These are phyloP conservation scores for Berkeleyomyces rouxiae DNA, from an alignment of 2,329 filamentous ascomycete species.

Conservation along the genomic window DNA sequence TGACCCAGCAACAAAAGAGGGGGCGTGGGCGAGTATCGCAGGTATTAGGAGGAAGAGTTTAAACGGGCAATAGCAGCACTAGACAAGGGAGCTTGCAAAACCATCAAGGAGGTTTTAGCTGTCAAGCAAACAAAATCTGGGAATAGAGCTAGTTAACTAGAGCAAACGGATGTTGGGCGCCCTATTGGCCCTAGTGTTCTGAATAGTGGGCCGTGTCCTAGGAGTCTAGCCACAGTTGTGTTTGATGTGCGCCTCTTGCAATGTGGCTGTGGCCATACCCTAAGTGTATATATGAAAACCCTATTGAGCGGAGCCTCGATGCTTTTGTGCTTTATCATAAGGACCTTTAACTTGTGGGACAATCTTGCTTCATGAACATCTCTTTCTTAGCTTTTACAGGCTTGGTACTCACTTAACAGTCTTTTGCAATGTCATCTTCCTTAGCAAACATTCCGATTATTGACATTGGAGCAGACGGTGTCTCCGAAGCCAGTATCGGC, in stretches of 20 bases:
- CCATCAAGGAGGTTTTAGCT: background rate
- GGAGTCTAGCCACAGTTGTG: background rate
- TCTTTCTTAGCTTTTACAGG: background rate
- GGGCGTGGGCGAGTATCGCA: background rate
- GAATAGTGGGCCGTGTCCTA: background rate
- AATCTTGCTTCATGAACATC: background rate
- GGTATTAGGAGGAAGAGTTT: background rate
- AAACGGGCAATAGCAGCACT: background rate
- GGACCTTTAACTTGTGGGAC: background rate
- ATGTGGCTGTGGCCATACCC: background rate
- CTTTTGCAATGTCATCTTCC: background rate
- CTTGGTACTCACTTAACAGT: background rate
- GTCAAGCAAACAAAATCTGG: background rate
- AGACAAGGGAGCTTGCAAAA: background rate
- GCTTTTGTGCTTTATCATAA: no score
- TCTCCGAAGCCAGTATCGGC: slow-evolving; percentile 38
- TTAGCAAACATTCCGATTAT: slow-evolving; percentile 56
- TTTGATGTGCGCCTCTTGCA: background rate
- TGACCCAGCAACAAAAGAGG: background rate
- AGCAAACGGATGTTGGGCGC: background rate
- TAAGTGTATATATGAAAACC: background rate
- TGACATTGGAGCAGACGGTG: slow-evolving; percentile 49
- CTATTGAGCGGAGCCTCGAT: no score
- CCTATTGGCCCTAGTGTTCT: background rate
- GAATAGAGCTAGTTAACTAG: background rate